phyloP scores from a whole-genome alignment of 352 stramenopile species.

The Phytopythium cucurbitacearum region DNA sequence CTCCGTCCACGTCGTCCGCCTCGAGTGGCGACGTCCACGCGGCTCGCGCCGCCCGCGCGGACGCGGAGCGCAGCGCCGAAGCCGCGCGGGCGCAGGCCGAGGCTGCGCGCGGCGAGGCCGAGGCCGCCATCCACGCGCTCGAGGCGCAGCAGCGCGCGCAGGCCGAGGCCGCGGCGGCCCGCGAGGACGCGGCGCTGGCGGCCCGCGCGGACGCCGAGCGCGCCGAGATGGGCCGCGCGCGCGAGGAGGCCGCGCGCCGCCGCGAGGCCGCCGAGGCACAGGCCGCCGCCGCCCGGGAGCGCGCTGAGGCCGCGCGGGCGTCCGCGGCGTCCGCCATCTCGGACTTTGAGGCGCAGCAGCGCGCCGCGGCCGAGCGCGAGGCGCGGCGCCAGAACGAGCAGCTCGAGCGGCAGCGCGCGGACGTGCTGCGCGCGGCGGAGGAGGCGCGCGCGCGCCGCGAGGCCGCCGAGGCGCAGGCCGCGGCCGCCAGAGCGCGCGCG shows the following conservation, averaged over 20 bases:
- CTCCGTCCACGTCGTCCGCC: conserved; percentile 9
- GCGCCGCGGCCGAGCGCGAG: conserved; percentile 49
- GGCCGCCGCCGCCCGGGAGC: conserved; percentile 56
- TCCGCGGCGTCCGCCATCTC: conserved; percentile 57
- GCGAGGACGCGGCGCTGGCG: conserved; percentile 22
- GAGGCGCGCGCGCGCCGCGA: conserved; percentile 46
- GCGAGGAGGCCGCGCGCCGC: conserved; percentile 36
- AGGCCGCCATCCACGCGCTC: conserved; percentile 34
- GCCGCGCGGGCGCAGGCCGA: conserved; percentile 41
- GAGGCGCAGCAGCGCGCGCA: conserved; percentile 47
- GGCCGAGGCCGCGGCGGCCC: conserved; percentile 22
- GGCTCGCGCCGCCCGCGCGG: conserved; percentile 34
- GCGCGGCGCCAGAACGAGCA: conserved; percentile 56
- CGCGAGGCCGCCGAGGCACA: conserved; percentile 55
- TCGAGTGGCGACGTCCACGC: conserved; percentile 14
- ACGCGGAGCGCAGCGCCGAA: conserved; percentile 40
- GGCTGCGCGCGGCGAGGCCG: conserved; percentile 33
- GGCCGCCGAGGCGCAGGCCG: conserved; percentile 46
- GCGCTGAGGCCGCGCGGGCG: conserved; percentile 51
- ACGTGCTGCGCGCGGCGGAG: conserved; percentile 54
- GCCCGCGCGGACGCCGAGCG: conserved; percentile 30
- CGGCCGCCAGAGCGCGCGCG: conserved; percentile 48
- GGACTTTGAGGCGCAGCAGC: conserved; percentile 65
- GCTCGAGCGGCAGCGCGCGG: conserved; percentile 52
- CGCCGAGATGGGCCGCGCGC: conserved; percentile 41